Evolutionary conservation across 345 rosid genomes (phyloP).

Genomic region (Geranium rotundifolium): DNA sequence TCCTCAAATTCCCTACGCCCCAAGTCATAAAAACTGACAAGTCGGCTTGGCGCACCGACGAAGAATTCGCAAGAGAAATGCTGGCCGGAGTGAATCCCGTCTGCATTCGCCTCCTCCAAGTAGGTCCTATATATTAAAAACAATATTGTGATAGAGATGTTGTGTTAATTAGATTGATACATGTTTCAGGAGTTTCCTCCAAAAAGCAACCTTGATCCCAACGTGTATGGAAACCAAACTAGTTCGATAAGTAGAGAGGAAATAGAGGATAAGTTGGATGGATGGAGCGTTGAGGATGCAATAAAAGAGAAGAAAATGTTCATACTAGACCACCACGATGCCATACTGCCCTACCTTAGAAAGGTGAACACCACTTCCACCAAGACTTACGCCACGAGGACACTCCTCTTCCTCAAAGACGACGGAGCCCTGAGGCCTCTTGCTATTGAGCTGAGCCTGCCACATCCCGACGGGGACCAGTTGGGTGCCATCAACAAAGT

Average conservation of each 20-base stretch:
- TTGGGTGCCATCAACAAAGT: slow-evolving; percentile 49
- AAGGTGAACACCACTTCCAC: slow-evolving; percentile 47
- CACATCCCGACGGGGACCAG: slow-evolving; percentile 48
- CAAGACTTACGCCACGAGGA: slow-evolving; percentile 56
- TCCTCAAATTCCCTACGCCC: slow-evolving; percentile 55
- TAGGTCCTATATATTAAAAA: slow-evolving; percentile 6
- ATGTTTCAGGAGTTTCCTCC: slow-evolving; percentile 61
- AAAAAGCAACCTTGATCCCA: slow-evolving; percentile 34
- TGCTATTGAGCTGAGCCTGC: slow-evolving; percentile 65
- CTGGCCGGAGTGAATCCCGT: slow-evolving; percentile 65
- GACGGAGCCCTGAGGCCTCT: slow-evolving; percentile 66
- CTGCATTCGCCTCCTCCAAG: slow-evolving; percentile 47
- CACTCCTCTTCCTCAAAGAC: slow-evolving; percentile 52
- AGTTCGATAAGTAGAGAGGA: slow-evolving; percentile 42
- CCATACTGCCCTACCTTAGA: slow-evolving; percentile 55
- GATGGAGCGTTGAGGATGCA: slow-evolving; percentile 46
- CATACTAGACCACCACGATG: slow-evolving; percentile 70
- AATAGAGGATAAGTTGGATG: slow-evolving; percentile 36
- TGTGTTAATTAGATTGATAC: neutral
- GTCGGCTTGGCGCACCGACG: slow-evolving; percentile 68
- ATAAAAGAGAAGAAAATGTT: slow-evolving; percentile 41
- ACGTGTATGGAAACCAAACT: slow-evolving; percentile 43
- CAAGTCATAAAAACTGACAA: slow-evolving; percentile 60
- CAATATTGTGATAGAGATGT: neutral
- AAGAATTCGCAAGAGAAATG: slow-evolving; percentile 79